These are phyloP conservation scores for Pseudohyphozyma bogoriensis DNA, from an alignment of 768 basidiomycete species.

Conservation along the genomic window DNA sequence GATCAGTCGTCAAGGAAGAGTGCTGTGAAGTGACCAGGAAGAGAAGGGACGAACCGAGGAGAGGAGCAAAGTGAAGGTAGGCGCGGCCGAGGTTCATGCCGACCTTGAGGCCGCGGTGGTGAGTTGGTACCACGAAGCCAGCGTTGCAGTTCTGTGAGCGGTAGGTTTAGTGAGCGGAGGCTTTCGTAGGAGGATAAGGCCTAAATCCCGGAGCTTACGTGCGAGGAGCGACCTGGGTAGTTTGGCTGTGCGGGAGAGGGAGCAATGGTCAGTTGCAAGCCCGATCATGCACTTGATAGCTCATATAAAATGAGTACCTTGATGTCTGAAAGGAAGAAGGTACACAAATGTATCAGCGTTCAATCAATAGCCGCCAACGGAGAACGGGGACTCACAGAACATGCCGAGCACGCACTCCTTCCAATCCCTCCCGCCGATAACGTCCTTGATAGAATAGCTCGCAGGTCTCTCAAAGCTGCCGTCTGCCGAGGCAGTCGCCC, in stretches of 20 bases:
- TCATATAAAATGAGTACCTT: no score
- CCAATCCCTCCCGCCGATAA: slow-evolving; percentile 51
- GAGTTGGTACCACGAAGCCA: slow-evolving; percentile 65
- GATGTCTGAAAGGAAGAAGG: slow-evolving; percentile 6
- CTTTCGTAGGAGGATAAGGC: background rate
- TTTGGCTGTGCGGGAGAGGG: slow-evolving; percentile 16
- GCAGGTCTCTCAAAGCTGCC: slow-evolving; percentile 7
- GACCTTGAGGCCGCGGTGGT: slow-evolving; percentile 54
- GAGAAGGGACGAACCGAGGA: slow-evolving; percentile 47
- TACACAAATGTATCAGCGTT: no score
- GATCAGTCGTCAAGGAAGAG: background rate
- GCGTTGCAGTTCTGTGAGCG: slow-evolving; percentile 68
- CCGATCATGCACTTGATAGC: background rate
- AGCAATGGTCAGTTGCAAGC: background rate
- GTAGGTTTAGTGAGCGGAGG: background rate
- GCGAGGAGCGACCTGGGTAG: slow-evolving; percentile 24
- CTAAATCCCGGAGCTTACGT: slow-evolving; percentile 12
- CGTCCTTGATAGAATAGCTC: slow-evolving; percentile 41
- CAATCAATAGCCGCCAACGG: background rate
- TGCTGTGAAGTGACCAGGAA: background rate
- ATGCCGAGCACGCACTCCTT: slow-evolving; percentile 55
- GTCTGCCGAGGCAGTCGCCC: slow-evolving; percentile 17
- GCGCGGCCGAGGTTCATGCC: slow-evolving; percentile 64
- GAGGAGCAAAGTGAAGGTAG: slow-evolving; percentile 70
- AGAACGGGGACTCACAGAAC: slow-evolving; percentile 31